Evolutionary conservation across 2,329 filamentous ascomycete genomes (phyloP), one percentile per base, ranked within the genome.

Genomic region (Fusarium pininemorale): DNA sequence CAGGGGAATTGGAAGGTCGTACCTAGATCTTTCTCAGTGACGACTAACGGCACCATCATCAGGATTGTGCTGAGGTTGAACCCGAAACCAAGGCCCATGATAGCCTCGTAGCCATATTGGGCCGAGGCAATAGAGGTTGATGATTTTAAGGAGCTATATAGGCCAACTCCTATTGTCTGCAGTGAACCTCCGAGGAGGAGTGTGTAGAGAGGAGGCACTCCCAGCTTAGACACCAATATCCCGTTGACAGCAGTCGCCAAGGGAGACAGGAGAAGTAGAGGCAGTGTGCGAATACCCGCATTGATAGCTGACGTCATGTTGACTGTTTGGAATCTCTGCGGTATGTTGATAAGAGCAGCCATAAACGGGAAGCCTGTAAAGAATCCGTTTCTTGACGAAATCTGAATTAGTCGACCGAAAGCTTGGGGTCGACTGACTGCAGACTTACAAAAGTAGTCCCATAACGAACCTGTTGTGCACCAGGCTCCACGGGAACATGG

Each of bases 31-130:
- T 28, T 41, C 38, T 70, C 59, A 0, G 58, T 48, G 13, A 63
- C 61, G 8, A 71, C 67, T 11, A 74, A 28, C 11, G 59, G 63
- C 6, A 60, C 70, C 42, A 73, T 61, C 24, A 63, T 73, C 32
- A 74, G 38, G 7, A 74, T 61, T 8, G 72, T 73, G 5, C 63
- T 69, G 3, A 68, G 60, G 7, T 54, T 64, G 22, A 74, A 58
- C 16, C 70, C 72, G n/a, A 74, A 73, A 4, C 70, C 72, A 7
- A 71, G 18, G 15, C 70, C 72, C 70, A 74, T 73, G 4, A 73
- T 37, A 11, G 63, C 63, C 54, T 73, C 63, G 9, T 63, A 73
- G 1, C 70, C 72, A 44, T 74, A 74, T 10, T 67, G 56, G 4
- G 41, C 22, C 6, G 62, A 39, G 2, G 68, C 26, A 41, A 64